A percentile compares a stretch with the other conserved stretches of the same genome.
phyloP scores from a whole-genome alignment of 2,329 filamentous ascomycete genomes.

The Zasmidium citrigriseum region DNA sequence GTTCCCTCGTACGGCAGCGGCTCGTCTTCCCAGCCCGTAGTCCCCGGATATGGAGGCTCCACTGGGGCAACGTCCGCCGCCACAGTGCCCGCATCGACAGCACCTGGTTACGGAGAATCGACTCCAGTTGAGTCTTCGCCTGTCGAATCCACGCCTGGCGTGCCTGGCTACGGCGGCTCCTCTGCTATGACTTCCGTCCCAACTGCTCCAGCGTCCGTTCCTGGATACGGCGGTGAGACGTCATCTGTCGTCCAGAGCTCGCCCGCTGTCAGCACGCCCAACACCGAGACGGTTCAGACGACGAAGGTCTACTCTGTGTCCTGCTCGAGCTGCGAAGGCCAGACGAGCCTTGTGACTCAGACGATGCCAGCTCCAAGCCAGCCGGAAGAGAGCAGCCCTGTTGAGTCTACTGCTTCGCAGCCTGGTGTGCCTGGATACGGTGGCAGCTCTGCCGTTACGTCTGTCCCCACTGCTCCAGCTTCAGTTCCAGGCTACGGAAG shows the following conservation, averaged over 20 bases:
- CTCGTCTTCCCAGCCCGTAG: conserved; percentile 2
- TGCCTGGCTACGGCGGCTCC: neutral
- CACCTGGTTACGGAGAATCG: neutral
- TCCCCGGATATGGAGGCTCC: conserved; percentile 6
- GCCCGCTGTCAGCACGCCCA: neutral
- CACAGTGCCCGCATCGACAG: neutral
- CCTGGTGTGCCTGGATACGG: conserved; percentile 2
- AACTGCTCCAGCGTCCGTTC: neutral
- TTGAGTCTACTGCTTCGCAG: neutral
- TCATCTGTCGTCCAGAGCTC: neutral
- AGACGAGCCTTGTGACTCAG: neutral
- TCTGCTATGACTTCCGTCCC: neutral
- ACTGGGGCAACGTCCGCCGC: neutral
- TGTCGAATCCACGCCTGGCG: neutral
- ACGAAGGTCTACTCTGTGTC: no score
- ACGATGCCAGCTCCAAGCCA: neutral
- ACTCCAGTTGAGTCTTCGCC: neutral
- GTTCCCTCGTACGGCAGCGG: neutral
- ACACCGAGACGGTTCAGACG: no score
- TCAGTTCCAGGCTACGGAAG: neutral
- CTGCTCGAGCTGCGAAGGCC: no score
- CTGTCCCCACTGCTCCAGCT: neutral
- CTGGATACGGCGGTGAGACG: conserved; percentile 4
- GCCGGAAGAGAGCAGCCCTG: conserved; percentile 6
- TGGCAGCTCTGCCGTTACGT: neutral